Base-by-base conservation (phyloP, 139 green algal species). In the Spirogloea muscicola region DNA sequence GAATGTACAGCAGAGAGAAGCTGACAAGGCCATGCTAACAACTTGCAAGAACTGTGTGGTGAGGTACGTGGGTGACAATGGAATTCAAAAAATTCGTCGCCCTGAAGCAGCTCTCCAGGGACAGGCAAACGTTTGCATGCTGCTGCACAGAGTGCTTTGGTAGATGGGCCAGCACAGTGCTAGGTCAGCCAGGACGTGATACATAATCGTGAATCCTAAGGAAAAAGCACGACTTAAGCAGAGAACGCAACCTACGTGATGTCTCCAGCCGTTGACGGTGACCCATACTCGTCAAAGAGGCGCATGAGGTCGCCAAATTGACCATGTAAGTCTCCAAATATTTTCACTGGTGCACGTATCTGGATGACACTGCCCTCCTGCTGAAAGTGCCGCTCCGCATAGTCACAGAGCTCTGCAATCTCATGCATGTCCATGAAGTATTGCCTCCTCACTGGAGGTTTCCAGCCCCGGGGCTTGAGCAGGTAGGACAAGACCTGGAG, bases 251-350 rank as follows among this genome's bases (percentile, higher is more conserved):
- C 97, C 88, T 97, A 99, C 25, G 93, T 96, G 85, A 99, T 98
- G 88, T 99, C 95, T 3, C 95, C 95, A 0, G 91, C 91, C 3
- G 92, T 97, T 67, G 87, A 93, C 3, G 95, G 95, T 27, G 87
- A 91, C 37, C 95, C 95, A 74, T 98, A 99, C 87, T 99, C 95
- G 77, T 97, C 91, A 84, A 99, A 99, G 51, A 99, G 85, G 4
- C 95, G 90, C 95, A 99, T 99, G 42, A 99, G 84, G 87, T 99
- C 95, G 4, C 90, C 90, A 89, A 98, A 98, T 81, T 98, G 93
- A 10, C 93, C 93, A 68, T 98, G 95, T 62, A 99, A 85, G 82
- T 99, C 95, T 21, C 95, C 95, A 79, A 99, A 99, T 58, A 99
- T 96, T 87, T 99, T 98, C 49, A 98, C 88, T 44, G 94, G 94